Percentiles rank a stretch among this genome's conserved stretches.
Evolutionary conservation across 345 rosid species (phyloP).

Genomic region (Dimocarpus longan): DNA sequence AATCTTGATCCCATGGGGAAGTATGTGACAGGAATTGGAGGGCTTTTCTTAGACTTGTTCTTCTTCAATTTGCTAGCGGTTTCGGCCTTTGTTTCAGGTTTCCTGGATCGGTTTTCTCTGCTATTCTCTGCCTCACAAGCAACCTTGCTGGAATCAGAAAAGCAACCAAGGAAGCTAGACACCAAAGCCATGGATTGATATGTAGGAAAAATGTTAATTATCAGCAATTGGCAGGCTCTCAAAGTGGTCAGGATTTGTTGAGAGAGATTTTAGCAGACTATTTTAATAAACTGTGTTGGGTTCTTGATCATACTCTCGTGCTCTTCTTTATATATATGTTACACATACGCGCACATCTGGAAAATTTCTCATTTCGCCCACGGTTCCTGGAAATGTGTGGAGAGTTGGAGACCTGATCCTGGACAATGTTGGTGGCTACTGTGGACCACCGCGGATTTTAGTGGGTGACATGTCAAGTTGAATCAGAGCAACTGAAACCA

Average conservation of each 20-base stretch:
- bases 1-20: constrained; percentile 29
- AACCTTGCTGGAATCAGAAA: constrained; percentile 22
- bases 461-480: background rate
- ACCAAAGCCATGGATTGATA: constrained; percentile 25
- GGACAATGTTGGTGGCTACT: background rate
- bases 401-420: background rate
- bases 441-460: too few relatives aligned
- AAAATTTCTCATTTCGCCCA: background rate
- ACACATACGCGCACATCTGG: background rate
- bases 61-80: constrained; percentile 3
- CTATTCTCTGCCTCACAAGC: background rate
- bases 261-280: too few relatives aligned
- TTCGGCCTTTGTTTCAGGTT: background rate
- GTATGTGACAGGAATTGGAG: constrained; percentile 18
- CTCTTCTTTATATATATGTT: background rate
- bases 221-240: background rate
- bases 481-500: background rate
- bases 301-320: background rate
- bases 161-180: constrained; percentile 21
- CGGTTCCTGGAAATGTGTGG: constrained; percentile 11
- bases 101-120: constrained; percentile 3
- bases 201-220: background rate
- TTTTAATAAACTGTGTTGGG: background rate
- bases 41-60: constrained; percentile 12
- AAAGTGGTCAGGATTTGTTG: background rate